Conservation (phyloP, 1,284 basidiomycete species). For the Spongispora temasekensis region DNA sequence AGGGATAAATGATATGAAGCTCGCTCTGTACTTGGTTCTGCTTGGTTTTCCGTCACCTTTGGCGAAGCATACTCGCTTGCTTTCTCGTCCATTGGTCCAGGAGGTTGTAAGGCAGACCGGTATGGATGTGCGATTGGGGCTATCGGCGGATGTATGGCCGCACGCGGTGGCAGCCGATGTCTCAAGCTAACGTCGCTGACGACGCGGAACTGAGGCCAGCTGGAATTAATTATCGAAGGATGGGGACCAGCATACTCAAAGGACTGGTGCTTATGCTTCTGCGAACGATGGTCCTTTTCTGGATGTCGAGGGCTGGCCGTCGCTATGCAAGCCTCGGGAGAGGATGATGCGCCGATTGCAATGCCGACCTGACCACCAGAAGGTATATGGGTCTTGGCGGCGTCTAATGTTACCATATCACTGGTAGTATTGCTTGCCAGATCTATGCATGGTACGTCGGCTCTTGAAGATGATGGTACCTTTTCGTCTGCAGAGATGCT, state of each 20-base stretch:
- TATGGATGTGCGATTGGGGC: conserved; percentile 29
- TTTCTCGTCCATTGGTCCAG: neutral
- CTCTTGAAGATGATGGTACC: conserved; percentile 23
- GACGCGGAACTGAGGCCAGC: conserved; percentile 20
- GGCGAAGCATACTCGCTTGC: neutral
- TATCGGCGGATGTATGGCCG: conserved; percentile 25
- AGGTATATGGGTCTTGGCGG: conserved; percentile 18
- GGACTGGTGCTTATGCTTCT: conserved; percentile 20
- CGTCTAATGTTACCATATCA: conserved; percentile 31
- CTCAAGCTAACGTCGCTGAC: conserved; percentile 43
- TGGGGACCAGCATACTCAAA: conserved; percentile 55
- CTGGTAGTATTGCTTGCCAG: conserved; percentile 37
- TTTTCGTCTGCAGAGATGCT: conserved; percentile 34
- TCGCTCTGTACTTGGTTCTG: neutral
- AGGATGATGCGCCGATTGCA: conserved; percentile 63
- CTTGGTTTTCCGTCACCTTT: neutral
- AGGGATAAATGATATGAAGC: conserved; percentile 30
- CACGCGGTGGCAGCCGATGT: conserved; percentile 55
- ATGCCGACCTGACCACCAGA: conserved; percentile 53
- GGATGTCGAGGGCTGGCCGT: conserved; percentile 38
- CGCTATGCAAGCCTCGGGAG: conserved; percentile 34
- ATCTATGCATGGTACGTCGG: conserved; percentile 46
- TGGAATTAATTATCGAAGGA: conserved; percentile 30
- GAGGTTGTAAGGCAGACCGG: conserved; percentile 6
- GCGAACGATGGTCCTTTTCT: conserved; percentile 9